Conservation (phyloP, 1,139 yeast genomes). For the Hanseniaspora sp. region DNA sequence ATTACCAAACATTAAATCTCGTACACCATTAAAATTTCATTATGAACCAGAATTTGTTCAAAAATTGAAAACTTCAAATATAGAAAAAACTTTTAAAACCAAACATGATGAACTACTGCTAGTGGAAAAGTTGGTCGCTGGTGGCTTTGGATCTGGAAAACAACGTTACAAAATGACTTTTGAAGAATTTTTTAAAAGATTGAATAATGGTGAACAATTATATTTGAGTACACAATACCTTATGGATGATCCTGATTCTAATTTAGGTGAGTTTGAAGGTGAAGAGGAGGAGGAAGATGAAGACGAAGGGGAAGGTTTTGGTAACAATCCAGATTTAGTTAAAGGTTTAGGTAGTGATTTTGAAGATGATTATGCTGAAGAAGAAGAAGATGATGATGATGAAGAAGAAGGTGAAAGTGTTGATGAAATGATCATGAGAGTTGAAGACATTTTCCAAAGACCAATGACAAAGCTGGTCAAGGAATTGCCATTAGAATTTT, state of each 20-base stretch:
- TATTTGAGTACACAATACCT: conserved; percentile 62
- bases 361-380: conserved; percentile 40
- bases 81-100: conserved; percentile 28
- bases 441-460: conserved; percentile 46
- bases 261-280: conserved; percentile 16
- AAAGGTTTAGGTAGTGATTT: conserved; percentile 27
- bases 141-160: conserved; percentile 59
- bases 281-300: conserved; percentile 18
- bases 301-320: conserved; percentile 20
- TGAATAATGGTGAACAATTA: conserved; percentile 32
- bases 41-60: conserved; percentile 19
- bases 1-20: not conserved
- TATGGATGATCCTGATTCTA: conserved; percentile 30
- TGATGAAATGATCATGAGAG: conserved; percentile 30
- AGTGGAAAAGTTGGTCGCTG: conserved; percentile 44
- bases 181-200: conserved; percentile 35
- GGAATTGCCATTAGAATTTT: conserved; percentile 34
- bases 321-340: conserved; percentile 15
- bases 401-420: conserved; percentile 24
- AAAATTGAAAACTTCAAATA: conserved; percentile 30
- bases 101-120: conserved; percentile 32
- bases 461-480: conserved; percentile 43
- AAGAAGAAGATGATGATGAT: conserved; percentile 22
- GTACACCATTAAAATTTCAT: conserved; percentile 9
- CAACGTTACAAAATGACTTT: conserved; percentile 41